Percentiles rank a stretch among this genome's conserved stretches.
phyloP scores from a whole-genome alignment of 495 filamentous ascomycete species.

The Bacidia gigantensis region DNA sequence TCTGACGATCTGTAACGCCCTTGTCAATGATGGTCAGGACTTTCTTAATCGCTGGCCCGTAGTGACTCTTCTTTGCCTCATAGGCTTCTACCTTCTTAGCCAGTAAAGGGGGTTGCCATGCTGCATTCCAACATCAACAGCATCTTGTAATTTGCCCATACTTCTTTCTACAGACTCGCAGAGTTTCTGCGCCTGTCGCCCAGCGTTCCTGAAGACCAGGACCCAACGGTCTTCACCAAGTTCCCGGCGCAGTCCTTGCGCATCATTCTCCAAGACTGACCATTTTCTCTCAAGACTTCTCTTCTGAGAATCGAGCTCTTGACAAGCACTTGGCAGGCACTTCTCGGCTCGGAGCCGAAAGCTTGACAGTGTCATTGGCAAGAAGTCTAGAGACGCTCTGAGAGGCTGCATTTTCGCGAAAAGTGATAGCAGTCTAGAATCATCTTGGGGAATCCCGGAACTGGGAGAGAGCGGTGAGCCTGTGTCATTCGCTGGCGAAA shows the following conservation, averaged over 20 bases:
- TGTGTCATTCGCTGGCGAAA: conserved; percentile 38
- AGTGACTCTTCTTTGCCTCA: conserved; percentile 89
- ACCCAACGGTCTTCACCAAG: conserved; percentile 94
- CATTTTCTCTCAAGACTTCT: conserved; percentile 60
- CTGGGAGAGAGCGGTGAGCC: conserved; percentile 44
- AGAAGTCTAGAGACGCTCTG: conserved; percentile 81
- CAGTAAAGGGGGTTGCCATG: conserved; percentile 51
- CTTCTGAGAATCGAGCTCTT: conserved; percentile 65
- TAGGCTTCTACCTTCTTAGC: conserved; percentile 81
- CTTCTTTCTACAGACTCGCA: conserved; percentile 82
- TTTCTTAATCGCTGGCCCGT: conserved; percentile 84
- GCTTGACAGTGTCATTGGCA: conserved; percentile 86
- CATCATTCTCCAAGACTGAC: conserved; percentile 72
- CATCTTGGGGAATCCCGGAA: conserved; percentile 53
- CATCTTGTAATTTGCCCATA: conserved; percentile 67
- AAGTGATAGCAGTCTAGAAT: conserved; percentile 63
- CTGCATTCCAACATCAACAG: conserved; percentile 57
- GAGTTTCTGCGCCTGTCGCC: conserved; percentile 84
- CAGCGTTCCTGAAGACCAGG: conserved; percentile 85
- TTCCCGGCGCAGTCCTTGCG: conserved; percentile 73
- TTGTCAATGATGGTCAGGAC: conserved; percentile 84
- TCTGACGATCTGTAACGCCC: conserved; percentile 77
- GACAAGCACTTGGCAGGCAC: conserved; percentile 77
- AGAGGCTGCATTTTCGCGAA: conserved; percentile 93
- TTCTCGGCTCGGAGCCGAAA: conserved; percentile 64